A percentile compares a stretch with the other conserved stretches of the same genome.
Conservation (phyloP, 2,329 filamentous ascomycete genomes). For the Fusarium ramigenum region DNA sequence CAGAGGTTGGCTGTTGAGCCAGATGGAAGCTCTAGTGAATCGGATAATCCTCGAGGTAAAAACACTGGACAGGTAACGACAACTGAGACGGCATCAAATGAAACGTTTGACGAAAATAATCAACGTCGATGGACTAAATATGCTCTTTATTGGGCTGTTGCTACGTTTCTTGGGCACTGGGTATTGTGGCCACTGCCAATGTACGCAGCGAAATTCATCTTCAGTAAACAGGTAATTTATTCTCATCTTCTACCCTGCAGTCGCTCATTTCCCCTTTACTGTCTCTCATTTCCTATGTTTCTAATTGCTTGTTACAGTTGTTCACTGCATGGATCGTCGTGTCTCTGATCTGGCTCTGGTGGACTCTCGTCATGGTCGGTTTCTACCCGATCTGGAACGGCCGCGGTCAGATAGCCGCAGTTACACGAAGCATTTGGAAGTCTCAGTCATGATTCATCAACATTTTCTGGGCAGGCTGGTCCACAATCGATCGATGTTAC, state of each 20-base stretch:
- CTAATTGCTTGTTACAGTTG: not conserved
- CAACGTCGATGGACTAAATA: not conserved
- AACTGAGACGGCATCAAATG: not conserved
- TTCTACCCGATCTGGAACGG: not conserved
- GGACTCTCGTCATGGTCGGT: not conserved
- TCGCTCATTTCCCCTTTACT: not conserved
- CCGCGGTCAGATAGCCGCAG: not conserved
- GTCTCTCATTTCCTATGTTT: not conserved
- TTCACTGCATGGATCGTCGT: not conserved
- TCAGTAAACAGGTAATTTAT: not conserved
- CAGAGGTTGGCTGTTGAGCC: not conserved
- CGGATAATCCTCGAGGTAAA: accelerated
- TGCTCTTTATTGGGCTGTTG: accelerated
- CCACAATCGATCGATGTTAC: too few species aligned
- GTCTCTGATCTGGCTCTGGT: not conserved
- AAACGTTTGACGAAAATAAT: accelerated
- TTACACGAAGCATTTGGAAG: not conserved
- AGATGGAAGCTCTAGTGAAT: accelerated
- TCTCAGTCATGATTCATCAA: not conserved
- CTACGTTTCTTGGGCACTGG: not conserved
- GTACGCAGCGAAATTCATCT: not conserved
- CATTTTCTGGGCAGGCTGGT: not conserved
- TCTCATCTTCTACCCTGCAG: not conserved
- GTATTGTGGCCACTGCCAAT: not conserved
- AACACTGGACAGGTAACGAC: accelerated